Evolutionary conservation across 73 alveolate genomes (phyloP).

Genomic region (Loxodes magnus): DNA sequence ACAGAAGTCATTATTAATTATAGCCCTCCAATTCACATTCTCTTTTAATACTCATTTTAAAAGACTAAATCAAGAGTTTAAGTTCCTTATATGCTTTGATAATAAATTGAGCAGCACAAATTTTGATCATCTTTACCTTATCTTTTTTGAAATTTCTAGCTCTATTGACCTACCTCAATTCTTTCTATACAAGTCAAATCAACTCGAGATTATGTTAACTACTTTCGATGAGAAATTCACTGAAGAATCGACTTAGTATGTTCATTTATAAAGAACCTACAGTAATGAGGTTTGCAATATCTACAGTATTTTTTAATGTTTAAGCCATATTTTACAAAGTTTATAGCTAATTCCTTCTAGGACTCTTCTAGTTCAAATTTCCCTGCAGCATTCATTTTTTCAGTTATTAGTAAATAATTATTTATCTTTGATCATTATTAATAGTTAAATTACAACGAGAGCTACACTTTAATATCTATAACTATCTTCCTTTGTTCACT

Average conservation of each 20-base stretch:
- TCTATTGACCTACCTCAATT: constrained; percentile 12
- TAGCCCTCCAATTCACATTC: constrained; percentile 21
- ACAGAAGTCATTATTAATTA: constrained; percentile 10
- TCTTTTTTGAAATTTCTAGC: constrained; percentile 5
- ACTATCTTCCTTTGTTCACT: no score
- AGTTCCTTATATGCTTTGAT: no score
- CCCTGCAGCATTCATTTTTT: no score
- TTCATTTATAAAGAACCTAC: constrained; percentile 21
- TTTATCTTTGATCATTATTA: no score
- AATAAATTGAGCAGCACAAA: constrained; percentile 6
- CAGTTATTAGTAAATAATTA: no score
- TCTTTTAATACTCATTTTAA: constrained; percentile 3
- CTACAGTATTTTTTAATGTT: no score
- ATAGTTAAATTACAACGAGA: no score
- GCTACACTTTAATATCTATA: no score
- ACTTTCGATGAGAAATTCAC: constrained; percentile 22
- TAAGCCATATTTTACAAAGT: no score
- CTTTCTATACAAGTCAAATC: constrained; percentile 3
- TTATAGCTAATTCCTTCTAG: no score
- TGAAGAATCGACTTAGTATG: constrained; percentile 16
- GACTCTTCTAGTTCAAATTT: no score
- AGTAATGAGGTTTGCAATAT: not conserved
- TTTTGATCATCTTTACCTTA: not conserved
- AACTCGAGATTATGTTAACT: constrained; percentile 4
- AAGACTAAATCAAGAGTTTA: constrained; percentile 17